Conservation (phyloP, 163 green algal genomes). For the Chlorella variabilis region DNA sequence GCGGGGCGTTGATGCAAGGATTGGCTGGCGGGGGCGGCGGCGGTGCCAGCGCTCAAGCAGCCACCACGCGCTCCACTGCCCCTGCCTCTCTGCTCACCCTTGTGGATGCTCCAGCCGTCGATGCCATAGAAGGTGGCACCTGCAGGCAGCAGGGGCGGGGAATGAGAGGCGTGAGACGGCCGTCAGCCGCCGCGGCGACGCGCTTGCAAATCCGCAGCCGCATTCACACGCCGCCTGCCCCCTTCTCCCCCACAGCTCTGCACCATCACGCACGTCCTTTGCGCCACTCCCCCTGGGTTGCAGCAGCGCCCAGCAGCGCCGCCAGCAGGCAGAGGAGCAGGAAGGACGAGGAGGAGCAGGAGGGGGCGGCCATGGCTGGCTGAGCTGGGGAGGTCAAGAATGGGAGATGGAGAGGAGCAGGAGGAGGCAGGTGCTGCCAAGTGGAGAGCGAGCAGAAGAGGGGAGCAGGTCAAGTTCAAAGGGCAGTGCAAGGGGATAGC, state of each 20-base stretch:
- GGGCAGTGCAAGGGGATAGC: too few species aligned
- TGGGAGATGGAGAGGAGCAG: too few species aligned
- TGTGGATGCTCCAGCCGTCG: constrained; percentile 34
- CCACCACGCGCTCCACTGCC: too few species aligned
- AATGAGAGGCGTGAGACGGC: not conserved
- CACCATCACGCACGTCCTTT: constrained; percentile 11
- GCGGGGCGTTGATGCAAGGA: too few species aligned
- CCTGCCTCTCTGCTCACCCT: constrained; percentile 7
- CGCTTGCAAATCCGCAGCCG: not conserved
- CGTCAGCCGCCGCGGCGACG: not conserved
- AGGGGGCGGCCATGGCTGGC: not conserved
- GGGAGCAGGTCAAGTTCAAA: too few species aligned
- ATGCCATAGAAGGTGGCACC: constrained; percentile 29
- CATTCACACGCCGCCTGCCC: not conserved
- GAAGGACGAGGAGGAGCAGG: not conserved
- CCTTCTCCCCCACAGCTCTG: not conserved
- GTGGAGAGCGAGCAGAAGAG: too few species aligned
- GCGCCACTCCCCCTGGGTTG: not conserved
- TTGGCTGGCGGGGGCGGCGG: too few species aligned
- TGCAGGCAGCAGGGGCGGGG: not conserved
- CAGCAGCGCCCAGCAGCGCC: not conserved
- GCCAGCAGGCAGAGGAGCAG: not conserved
- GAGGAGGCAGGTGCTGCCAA: too few species aligned
- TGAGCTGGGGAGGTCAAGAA: not conserved
- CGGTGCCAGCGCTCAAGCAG: too few species aligned